Percentiles rank a stretch among this genome's conserved stretches.
Evolutionary conservation across 2,329 filamentous ascomycete species (phyloP).

Genomic region (Trichoderma simmonsii): DNA sequence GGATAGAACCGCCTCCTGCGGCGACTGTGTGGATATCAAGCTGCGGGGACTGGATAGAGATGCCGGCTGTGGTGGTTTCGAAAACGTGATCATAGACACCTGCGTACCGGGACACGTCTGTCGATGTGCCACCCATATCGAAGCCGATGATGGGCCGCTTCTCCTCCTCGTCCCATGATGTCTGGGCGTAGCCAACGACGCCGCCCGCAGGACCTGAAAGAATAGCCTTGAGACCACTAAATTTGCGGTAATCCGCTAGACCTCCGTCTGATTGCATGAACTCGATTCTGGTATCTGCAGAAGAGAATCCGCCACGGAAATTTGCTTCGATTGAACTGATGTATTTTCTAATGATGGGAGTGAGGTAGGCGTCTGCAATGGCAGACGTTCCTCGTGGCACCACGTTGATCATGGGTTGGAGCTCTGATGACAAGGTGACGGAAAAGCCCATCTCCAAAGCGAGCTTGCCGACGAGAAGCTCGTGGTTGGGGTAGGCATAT

Average conservation of each 20-base stretch:
- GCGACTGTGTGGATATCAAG: conserved; percentile 81
- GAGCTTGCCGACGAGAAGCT: conserved; percentile 35
- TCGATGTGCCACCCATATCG: conserved; percentile 70
- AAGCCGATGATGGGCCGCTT: conserved; percentile 72
- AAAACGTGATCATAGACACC: conserved; percentile 50
- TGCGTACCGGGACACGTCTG: conserved; percentile 68
- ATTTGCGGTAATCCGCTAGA: conserved; percentile 54
- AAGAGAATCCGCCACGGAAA: conserved; percentile 35
- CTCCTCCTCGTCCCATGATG: conserved; percentile 66
- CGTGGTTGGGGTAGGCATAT: conserved; percentile 61
- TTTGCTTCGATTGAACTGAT: conserved; percentile 36
- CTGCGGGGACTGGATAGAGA: conserved; percentile 75
- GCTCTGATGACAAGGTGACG: conserved; percentile 36
- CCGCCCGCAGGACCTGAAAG: conserved; percentile 74
- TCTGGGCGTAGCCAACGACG: conserved; percentile 72
- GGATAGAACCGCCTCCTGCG: conserved; percentile 67
- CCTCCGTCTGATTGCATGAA: conserved; percentile 66
- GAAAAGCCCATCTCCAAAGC: conserved; percentile 42
- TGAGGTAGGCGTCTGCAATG: conserved; percentile 43
- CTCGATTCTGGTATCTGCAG: conserved; percentile 54
- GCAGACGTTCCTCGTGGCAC: conserved; percentile 44
- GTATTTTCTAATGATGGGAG: conserved; percentile 37
- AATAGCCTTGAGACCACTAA: conserved; percentile 67
- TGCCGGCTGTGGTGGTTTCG: conserved; percentile 73
- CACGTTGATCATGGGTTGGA: conserved; percentile 43